A percentile compares a stretch with the other conserved stretches of the same genome.
Conservation (phyloP, 768 basidiomycete species). For the Mycena vitilis region DNA sequence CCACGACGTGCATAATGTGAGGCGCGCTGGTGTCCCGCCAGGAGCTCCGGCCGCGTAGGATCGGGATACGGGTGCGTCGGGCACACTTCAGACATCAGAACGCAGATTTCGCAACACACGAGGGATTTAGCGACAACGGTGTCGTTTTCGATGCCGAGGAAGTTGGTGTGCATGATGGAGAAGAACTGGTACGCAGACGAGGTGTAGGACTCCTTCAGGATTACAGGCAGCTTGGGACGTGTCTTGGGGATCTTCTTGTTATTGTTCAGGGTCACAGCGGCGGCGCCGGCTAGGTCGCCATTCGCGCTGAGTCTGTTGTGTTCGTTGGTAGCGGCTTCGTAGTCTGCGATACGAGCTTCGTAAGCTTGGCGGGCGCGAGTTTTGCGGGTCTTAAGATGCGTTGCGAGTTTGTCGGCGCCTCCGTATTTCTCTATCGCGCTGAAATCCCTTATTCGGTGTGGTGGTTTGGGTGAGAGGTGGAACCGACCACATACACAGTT, state of each 20-base stretch:
- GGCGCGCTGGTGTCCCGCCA: background rate
- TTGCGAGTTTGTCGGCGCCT: background rate
- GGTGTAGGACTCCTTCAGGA: constrained; percentile 4
- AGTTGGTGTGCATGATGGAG: constrained; percentile 1
- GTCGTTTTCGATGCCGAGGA: constrained; percentile 4
- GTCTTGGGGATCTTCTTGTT: constrained; percentile 18
- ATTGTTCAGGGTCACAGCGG: constrained; percentile 9
- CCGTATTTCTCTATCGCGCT: constrained; percentile 19
- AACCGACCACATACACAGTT: constrained; percentile 5
- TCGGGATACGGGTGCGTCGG: background rate
- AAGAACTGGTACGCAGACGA: background rate
- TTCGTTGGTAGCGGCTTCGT: background rate
- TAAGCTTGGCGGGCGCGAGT: constrained; percentile 5
- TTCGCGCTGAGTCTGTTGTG: background rate
- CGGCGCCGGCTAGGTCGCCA: constrained; percentile 6
- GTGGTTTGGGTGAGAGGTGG: background rate
- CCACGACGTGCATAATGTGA: background rate
- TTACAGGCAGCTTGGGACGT: constrained; percentile 4
- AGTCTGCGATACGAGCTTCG: constrained; percentile 6
- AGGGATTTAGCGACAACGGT: background rate
- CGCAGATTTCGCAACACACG: background rate
- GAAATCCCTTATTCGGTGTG: background rate
- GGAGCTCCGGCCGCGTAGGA: background rate
- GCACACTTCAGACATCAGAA: background rate
- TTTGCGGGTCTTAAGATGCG: constrained; percentile 4